Conservation (phyloP, 768 basidiomycete species). For the Candolleomyces aberdarensis region DNA sequence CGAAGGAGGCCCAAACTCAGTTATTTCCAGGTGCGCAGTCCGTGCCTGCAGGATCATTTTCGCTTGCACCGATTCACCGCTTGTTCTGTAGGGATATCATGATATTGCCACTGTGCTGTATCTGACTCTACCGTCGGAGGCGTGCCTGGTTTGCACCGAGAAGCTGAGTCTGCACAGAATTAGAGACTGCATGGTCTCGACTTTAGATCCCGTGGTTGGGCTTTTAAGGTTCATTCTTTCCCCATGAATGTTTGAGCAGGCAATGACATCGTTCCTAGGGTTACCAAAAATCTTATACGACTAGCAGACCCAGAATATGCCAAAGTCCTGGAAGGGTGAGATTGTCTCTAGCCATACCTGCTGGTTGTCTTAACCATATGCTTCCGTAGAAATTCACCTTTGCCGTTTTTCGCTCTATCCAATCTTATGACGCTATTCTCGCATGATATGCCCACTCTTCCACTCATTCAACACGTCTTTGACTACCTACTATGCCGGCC, state of each 20-base stretch:
- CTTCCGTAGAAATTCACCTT: conserved; percentile 55
- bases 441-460: conserved; percentile 88
- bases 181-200: conserved; percentile 85
- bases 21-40: conserved; percentile 72
- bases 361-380: not conserved
- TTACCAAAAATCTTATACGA: conserved; percentile 70
- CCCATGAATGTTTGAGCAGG: not conserved
- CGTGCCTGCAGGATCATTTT: not conserved
- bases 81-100: conserved; percentile 69
- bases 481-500: conserved; percentile 85
- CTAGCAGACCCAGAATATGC: conserved; percentile 71
- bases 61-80: not conserved
- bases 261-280: conserved; percentile 34
- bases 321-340: conserved; percentile 62
- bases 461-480: conserved; percentile 87
- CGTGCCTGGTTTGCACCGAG: conserved; percentile 59
- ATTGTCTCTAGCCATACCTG: conserved; percentile 5
- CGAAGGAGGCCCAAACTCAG: conserved; percentile 66
- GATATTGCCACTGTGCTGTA: conserved; percentile 86
- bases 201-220: conserved; percentile 82
- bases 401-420: conserved; percentile 88
- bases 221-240: conserved; percentile 53
- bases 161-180: conserved; percentile 75
- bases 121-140: conserved; percentile 62
- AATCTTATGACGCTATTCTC: conserved; percentile 90